Evolutionary conservation across 177 flowering plant genomes (phyloP), one percentile per base, ranked within the genome.

Genomic region (Vitis hybrid): DNA sequence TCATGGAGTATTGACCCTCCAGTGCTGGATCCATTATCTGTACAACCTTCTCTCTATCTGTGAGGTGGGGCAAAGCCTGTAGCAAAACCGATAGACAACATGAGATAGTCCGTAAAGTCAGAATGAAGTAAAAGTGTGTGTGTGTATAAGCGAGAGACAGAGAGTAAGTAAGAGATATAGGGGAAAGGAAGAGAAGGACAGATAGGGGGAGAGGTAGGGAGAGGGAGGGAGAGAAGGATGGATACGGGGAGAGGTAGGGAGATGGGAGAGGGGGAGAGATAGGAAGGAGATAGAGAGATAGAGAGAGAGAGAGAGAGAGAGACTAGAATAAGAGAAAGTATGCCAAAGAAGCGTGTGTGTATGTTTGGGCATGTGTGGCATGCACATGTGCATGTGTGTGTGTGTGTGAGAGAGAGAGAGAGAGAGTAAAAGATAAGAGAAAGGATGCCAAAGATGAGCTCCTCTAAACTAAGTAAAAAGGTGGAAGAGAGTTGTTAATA

Each of bases 1-100:
- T 96, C 88, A 85, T 80, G 6, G 94, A 86, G 77, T 96, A 93
- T 68, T 92, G 98, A 64, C 19, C 95, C 62, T 89, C 97, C 76
- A 96, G 26, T 26, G 90, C 80, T 2, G 98, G 97, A 78, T 93
- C 98, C 97, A 93, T 93, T n/a, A 93, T 96, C 72, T 90, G 76
- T 26, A 79, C 83, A 53, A 96, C 96, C 79, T 88, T 90, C 66
- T 96, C 97, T 74, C 97, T 84, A 56, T 91, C 97, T 6, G 88
- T 90, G 51, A 96, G 87, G 74, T 70, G 79, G 11, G 98, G 97
- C 81, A 93, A 77, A 49, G 97, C 99, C 98, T 96, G 51, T 69
- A 48, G 39, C 15, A 48, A 12, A 63, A 53, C 39, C 6, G 39
- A 33, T 33, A 33, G 39, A 33, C 39, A 33, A 33, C 39, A 33